Conservation (phyloP, 306 rosid genomes). For the Quillaja saponaria region DNA sequence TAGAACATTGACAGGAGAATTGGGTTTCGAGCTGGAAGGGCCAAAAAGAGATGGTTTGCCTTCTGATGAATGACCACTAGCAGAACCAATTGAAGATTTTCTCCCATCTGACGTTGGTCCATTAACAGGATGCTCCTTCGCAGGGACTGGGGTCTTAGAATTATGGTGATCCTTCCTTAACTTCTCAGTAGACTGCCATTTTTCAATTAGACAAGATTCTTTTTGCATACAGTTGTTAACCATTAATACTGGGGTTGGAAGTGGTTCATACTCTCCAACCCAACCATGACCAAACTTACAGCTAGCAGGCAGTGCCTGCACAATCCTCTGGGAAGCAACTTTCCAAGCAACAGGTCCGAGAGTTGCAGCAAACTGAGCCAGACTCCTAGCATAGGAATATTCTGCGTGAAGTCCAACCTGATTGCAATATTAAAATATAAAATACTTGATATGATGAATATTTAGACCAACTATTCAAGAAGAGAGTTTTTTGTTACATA, state of each 20-base stretch:
- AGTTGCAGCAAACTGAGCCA: constrained; percentile 92
- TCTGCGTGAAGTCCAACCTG: constrained; percentile 99
- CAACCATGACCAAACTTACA: constrained; percentile 94
- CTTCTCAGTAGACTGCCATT: constrained; percentile 43
- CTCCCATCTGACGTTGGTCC: constrained; percentile 47
- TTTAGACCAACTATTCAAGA: constrained; percentile 27
- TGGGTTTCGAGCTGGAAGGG: constrained; percentile 50
- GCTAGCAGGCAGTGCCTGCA: constrained; percentile 80
- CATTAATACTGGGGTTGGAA: constrained; percentile 84
- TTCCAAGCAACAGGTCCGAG: constrained; percentile 91
- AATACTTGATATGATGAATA: constrained; percentile 21
- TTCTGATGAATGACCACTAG: constrained; percentile 49
- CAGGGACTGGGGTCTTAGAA: constrained; percentile 45
- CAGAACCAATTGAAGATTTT: constrained; percentile 39
- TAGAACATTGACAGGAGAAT: constrained; percentile 38
- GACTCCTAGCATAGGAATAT: constrained; percentile 91
- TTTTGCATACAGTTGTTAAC: constrained; percentile 55
- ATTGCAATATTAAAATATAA: constrained; percentile 16
- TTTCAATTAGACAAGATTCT: constrained; percentile 46
- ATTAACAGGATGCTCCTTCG: constrained; percentile 40
- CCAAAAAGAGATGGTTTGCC: constrained; percentile 58
- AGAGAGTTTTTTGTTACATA: constrained; percentile 43
- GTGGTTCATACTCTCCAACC: constrained; percentile 99
- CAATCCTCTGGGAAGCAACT: constrained; percentile 87
- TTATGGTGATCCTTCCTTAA: constrained; percentile 47